Evolutionary conservation across 2,329 filamentous ascomycete species (phyloP).

Genomic region (Ophiostoma sp.): DNA sequence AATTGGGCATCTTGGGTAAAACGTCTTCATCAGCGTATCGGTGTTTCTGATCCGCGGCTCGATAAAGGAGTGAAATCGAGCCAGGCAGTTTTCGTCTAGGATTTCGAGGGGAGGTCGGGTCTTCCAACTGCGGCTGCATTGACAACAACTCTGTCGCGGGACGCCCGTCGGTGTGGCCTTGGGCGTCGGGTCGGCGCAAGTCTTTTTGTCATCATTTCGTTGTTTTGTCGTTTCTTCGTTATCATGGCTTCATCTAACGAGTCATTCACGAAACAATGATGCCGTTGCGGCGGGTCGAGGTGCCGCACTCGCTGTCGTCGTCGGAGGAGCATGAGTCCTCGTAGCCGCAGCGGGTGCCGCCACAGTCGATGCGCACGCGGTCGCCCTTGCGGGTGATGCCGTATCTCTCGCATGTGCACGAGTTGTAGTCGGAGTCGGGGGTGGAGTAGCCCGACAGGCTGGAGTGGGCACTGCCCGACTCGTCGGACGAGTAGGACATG

Average conservation of each 20-base stretch:
- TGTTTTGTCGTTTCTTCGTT: background rate
- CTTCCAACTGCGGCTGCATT: background rate
- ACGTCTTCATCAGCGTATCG: conserved; percentile 6
- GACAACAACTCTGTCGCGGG: background rate
- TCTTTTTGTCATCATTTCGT: background rate
- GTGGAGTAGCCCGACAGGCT: conserved; percentile 74
- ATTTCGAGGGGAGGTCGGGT: background rate
- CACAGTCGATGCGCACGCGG: conserved; percentile 93
- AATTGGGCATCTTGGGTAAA: background rate
- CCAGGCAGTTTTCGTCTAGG: background rate
- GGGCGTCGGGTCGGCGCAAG: background rate
- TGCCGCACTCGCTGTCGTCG: conserved; percentile 37
- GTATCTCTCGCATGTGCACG: conserved; percentile 92
- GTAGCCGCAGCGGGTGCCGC: conserved; percentile 81
- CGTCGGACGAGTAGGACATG: conserved; percentile 67
- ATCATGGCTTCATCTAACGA: background rate
- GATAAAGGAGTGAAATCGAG: conserved; percentile 23
- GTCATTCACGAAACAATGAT: conserved; percentile 48
- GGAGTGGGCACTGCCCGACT: conserved; percentile 59
- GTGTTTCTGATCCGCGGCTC: conserved; percentile 21
- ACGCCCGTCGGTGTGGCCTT: background rate
- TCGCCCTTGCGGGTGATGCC: conserved; percentile 91
- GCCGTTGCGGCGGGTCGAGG: conserved; percentile 58
- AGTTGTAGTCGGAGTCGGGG: conserved; percentile 67
- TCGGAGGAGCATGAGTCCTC: conserved; percentile 66